These are phyloP conservation scores for Garcileccinum viscosum DNA, from an alignment of 1,284 basidiomycete species.

Conservation along the genomic window DNA sequence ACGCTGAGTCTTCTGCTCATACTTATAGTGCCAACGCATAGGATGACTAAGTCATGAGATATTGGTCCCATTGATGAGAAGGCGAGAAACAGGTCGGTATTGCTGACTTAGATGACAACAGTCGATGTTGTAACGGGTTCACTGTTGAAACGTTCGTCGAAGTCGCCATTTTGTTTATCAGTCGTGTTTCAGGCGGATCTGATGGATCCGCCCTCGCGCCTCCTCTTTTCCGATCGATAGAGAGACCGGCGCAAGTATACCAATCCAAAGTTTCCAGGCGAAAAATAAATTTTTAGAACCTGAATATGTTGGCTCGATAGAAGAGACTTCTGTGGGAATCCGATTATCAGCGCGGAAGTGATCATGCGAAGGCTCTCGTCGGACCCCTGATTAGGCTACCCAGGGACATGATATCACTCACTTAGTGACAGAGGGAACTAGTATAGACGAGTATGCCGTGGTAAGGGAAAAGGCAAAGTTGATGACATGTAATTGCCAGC, in stretches of 20 bases:
- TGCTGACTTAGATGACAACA: background rate
- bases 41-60: background rate
- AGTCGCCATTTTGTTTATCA: too few species aligned
- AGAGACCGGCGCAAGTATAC: too few species aligned
- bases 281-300: too few species aligned
- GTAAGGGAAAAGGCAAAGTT: background rate
- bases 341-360: too few species aligned
- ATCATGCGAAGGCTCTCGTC: background rate
- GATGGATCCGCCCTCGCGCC: too few species aligned
- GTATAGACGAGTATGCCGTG: background rate
- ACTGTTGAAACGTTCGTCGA: too few species aligned
- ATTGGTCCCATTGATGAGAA: background rate
- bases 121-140: too few species aligned
- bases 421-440: background rate
- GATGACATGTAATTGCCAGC: background rate
- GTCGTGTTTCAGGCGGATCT: too few species aligned
- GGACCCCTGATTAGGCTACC: background rate
- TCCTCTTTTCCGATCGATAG: too few species aligned
- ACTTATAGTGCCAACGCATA: constrained; percentile 16
- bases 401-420: background rate
- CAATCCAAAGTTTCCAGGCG: too few species aligned
- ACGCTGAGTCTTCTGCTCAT: background rate
- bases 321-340: too few species aligned
- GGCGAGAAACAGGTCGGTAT: background rate
- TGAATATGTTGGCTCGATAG: too few species aligned